Conservation (phyloP, 108 stramenopile species). For the Chaetoceros tenuissimus region DNA sequence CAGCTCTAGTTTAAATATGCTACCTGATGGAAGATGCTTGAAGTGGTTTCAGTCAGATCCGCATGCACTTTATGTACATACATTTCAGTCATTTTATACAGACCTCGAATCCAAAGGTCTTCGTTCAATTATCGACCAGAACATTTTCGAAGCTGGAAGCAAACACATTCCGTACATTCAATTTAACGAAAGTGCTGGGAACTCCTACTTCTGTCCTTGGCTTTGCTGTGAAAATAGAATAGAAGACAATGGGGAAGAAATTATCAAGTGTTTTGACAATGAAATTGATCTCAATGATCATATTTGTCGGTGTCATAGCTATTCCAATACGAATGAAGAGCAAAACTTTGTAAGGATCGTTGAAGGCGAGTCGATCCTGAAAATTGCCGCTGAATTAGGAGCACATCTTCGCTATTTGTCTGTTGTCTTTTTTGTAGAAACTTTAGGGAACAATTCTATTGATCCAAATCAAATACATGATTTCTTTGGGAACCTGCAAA, state of each 20-base stretch:
- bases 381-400: not conserved
- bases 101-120: slow-evolving; percentile 16
- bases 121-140: too few species aligned
- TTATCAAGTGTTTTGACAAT: too few species aligned
- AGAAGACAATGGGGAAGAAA: too few species aligned
- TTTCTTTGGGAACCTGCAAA: too few species aligned
- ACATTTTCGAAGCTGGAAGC: too few species aligned
- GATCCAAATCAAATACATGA: too few species aligned
- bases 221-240: too few species aligned
- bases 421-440: not conserved
- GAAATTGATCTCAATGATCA: not conserved
- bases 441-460: too few species aligned
- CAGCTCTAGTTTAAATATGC: slow-evolving; percentile 2
- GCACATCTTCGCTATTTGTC: not conserved
- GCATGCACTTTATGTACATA: slow-evolving; percentile 7
- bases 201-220: too few species aligned
- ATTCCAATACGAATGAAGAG: too few species aligned
- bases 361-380: not conserved
- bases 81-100: not conserved
- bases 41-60: slow-evolving; percentile 18
- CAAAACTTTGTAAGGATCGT: not conserved
- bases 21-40: slow-evolving; percentile 20
- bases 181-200: too few species aligned
- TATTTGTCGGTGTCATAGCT: not conserved
- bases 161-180: too few species aligned